Evolutionary conservation across 2,329 filamentous ascomycete species (phyloP).

Genomic region (Diaporthe helianthi): DNA sequence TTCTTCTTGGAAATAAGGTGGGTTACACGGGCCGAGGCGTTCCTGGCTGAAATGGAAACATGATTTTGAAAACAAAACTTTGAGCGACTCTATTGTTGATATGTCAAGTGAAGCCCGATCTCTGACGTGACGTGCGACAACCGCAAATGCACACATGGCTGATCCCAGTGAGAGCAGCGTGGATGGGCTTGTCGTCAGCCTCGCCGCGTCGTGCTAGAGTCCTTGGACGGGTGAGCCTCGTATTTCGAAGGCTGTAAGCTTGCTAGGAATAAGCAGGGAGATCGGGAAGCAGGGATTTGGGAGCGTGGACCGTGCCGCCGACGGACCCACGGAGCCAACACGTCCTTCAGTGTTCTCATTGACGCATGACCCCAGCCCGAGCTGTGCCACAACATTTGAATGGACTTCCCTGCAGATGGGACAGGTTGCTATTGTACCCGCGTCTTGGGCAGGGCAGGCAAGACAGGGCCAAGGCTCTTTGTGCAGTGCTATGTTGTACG

Average conservation of each 20-base stretch:
- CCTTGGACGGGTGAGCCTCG: neutral
- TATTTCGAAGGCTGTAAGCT: constrained; percentile 3
- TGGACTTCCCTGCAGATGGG: neutral
- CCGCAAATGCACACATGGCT: neutral
- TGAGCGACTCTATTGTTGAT: neutral
- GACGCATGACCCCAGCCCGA: neutral
- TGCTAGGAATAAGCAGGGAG: neutral
- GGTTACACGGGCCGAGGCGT: constrained; percentile 34
- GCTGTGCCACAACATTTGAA: neutral
- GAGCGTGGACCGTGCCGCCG: neutral
- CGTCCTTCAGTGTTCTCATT: no score
- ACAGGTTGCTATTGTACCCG: neutral
- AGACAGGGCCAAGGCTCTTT: no score
- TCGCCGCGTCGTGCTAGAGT: neutral
- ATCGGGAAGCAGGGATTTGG: neutral
- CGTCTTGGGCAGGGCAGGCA: neutral
- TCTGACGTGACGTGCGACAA: neutral
- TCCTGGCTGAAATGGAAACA: constrained; percentile 39
- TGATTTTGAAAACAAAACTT: constrained; percentile 19
- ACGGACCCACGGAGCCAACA: neutral
- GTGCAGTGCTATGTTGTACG: neutral
- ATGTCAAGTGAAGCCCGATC: neutral
- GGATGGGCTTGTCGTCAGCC: neutral
- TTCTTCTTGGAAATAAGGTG: constrained; percentile 22
- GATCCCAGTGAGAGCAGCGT: neutral